Conservation (phyloP, 1,139 yeast species). For the Diutina rugosa region DNA sequence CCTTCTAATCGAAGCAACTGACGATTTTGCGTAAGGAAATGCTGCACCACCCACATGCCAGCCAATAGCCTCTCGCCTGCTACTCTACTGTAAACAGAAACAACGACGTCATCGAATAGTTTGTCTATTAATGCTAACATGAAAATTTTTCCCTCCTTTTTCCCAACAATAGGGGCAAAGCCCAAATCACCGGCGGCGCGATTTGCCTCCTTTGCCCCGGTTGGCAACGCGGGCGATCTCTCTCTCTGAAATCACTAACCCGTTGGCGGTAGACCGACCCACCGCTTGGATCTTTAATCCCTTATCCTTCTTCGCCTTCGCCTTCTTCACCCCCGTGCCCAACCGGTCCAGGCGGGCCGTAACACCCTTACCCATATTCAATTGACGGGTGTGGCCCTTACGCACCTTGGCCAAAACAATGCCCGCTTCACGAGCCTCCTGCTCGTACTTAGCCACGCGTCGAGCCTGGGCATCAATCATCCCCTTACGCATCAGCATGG, state of each 20-base stretch:
- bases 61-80: not conserved
- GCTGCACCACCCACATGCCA: not conserved
- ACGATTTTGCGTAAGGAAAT: not conserved
- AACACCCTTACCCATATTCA: slow-evolving; percentile 42
- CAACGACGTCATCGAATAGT: not conserved
- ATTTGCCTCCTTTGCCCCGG: not conserved
- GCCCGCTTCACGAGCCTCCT: slow-evolving; percentile 81
- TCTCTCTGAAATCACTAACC: slow-evolving; percentile 56
- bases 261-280: slow-evolving; percentile 74
- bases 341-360: slow-evolving; percentile 41
- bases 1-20: not conserved
- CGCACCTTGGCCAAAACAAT: slow-evolving; percentile 56
- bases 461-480: slow-evolving; percentile 48
- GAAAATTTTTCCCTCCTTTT: not conserved
- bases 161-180: not conserved
- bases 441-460: slow-evolving; percentile 46
- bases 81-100: not conserved
- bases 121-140: not conserved
- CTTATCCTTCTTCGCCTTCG: slow-evolving; percentile 38
- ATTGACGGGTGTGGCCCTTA: slow-evolving; percentile 50
- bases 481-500: slow-evolving; percentile 81
- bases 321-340: slow-evolving; percentile 30
- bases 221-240: slow-evolving; percentile 42
- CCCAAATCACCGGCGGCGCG: not conserved
- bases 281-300: slow-evolving; percentile 71